Conservation (phyloP, 83 land plant species). For the Thuja plicata region DNA sequence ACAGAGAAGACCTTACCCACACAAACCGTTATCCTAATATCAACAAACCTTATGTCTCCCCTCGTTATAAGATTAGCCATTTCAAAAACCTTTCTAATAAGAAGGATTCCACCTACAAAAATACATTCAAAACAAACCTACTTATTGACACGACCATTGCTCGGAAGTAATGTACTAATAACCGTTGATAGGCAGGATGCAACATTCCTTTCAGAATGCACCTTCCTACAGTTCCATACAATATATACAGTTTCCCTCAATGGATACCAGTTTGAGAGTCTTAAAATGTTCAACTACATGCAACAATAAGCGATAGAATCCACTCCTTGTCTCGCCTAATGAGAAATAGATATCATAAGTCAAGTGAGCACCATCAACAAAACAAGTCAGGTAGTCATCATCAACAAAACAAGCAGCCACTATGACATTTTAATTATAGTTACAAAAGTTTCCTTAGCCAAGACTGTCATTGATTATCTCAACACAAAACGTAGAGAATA, state of each 20-base stretch:
- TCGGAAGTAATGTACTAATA: neutral
- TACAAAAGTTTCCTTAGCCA: neutral
- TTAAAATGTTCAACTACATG: neutral
- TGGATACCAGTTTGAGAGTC: neutral
- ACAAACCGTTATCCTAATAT: too few relatives aligned
- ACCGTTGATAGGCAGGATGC: neutral
- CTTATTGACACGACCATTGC: neutral
- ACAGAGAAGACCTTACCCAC: too few relatives aligned
- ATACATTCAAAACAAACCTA: too few relatives aligned
- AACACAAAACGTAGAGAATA: neutral
- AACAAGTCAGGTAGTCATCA: too few relatives aligned
- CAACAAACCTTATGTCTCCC: neutral
- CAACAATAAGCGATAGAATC: neutral
- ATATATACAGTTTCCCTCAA: neutral
- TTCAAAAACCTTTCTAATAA: neutral
- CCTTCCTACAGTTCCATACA: neutral
- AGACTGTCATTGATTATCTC: neutral
- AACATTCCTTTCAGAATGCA: too few relatives aligned
- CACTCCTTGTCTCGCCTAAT: neutral
- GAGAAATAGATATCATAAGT: too few relatives aligned
- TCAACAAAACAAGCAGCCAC: neutral
- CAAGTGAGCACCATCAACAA: neutral
- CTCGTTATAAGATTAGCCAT: neutral
- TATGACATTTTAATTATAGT: too few relatives aligned
- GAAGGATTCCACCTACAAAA: neutral